A percentile compares a stretch with the other conserved stretches of the same genome.
These are phyloP conservation scores for Vigna reflexopilosa DNA, from an alignment of 306 rosid genomes.

Conservation along the genomic window DNA sequence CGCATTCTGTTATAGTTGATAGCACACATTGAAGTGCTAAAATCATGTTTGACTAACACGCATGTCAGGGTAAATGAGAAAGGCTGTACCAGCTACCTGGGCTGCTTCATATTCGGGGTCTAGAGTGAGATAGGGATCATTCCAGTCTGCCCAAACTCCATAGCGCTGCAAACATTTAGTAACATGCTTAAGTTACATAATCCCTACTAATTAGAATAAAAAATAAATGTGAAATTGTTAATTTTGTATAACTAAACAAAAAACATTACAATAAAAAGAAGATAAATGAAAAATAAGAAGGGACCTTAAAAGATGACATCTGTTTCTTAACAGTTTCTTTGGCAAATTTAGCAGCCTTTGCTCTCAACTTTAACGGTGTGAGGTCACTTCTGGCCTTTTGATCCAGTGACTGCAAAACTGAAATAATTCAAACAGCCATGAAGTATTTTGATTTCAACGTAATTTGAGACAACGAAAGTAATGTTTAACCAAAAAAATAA, in stretches of 20 bases:
- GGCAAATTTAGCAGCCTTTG: conserved; percentile 97
- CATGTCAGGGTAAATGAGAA: conserved; percentile 45
- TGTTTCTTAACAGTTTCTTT: conserved; percentile 86
- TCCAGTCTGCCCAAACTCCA: conserved; percentile 99
- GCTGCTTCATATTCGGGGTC: conserved; percentile 98
- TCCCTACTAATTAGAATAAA: conserved; percentile 14
- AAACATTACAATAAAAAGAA: conserved; percentile 6
- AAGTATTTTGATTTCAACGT: not conserved
- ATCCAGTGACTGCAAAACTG: conserved; percentile 99
- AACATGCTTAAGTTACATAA: conserved; percentile 45
- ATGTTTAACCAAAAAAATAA: not conserved
- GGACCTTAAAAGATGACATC: conserved; percentile 96
- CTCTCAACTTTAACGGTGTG: conserved; percentile 87
- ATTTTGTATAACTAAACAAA: not conserved
- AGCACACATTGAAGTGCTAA: conserved; percentile 30
- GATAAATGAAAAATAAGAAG: conserved; percentile 33
- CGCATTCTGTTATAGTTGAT: conserved; percentile 25
- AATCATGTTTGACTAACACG: conserved; percentile 24
- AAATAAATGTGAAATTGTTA: not conserved
- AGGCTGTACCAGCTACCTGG: conserved; percentile 77
- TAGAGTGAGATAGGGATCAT: conserved; percentile 84
- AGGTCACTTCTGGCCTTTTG: conserved; percentile 78
- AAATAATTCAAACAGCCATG: conserved; percentile 54
- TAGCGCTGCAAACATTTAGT: conserved; percentile 82
- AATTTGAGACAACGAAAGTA: not conserved